A percentile compares a stretch with the other conserved stretches of the same genome.
phyloP scores from a whole-genome alignment of 129 eudicot species.

The Centrapalus pauciflorus region DNA sequence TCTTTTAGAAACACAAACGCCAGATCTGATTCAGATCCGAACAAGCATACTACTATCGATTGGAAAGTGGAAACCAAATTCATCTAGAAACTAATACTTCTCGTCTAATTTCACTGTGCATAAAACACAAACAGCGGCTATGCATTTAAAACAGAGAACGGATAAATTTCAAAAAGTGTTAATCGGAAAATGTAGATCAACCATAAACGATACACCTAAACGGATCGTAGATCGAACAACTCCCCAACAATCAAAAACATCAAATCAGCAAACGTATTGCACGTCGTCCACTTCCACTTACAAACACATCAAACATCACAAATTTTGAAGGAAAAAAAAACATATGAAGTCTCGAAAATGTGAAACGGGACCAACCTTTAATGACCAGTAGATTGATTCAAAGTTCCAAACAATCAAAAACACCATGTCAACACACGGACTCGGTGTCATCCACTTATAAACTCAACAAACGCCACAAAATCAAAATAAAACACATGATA shows the following conservation, averaged over 20 bases:
- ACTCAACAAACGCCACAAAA: not conserved
- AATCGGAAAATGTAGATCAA: too few species aligned
- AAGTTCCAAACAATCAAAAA: not conserved
- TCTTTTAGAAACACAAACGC: not conserved
- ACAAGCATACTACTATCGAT: not conserved
- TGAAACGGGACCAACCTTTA: not conserved
- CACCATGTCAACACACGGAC: not conserved
- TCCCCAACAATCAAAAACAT: constrained; percentile 1
- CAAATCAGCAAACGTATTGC: constrained; percentile 1
- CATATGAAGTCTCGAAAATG: not conserved
- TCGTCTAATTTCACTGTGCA: not conserved
- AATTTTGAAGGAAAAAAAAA: not conserved
- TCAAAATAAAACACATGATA: not conserved
- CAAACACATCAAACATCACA: not conserved
- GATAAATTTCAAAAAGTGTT: too few species aligned
- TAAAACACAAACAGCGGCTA: not conserved
- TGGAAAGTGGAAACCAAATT: not conserved
- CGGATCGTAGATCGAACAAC: not conserved
- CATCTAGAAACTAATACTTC: not conserved
- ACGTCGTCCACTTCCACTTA: not conserved
- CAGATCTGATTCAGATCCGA: constrained; percentile 18
- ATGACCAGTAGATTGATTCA: not conserved
- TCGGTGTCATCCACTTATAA: not conserved
- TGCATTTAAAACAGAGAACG: too few species aligned
- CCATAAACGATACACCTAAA: too few species aligned